Evolutionary conservation across 225 moss, liverwort and hornwort species (phyloP), one percentile per base, ranked within the genome.

Genomic region (Polytrichum commune): DNA sequence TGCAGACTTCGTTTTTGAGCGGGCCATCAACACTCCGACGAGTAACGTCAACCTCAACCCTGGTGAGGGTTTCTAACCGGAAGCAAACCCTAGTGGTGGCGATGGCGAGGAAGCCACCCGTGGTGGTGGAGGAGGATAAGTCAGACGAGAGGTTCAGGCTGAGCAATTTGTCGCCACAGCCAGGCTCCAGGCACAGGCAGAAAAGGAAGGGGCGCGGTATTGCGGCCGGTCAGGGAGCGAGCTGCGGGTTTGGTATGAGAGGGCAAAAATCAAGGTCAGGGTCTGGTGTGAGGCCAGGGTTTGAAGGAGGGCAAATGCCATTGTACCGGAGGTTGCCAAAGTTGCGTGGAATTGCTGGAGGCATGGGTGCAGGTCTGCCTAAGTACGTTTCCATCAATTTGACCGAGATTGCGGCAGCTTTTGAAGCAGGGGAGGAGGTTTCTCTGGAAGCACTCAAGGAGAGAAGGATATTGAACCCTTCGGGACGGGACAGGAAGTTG

Each of bases 181-280:
- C 89, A 0, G 95, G 98, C 27, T 95, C 91, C 8, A 80, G 91
- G 70, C 91, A 98, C 81, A 87, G 93, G 77, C 88, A 93, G 82
- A 98, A 95, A 83, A 77, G 93, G 25, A 95, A 95, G 81, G 95
- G 98, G 65, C 88, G 98, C 61, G 95, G 95, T 83, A 98, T 98
- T 26, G 92, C 95, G 9, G 95, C 93, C 4, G 90, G 95, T 25
- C 93, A 98, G 80, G 93, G 95, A 1, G 95, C 93, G 16, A 98
- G 93, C 62, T 98, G 94, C 56, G 97, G 91, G 19, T 98, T 94
- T 8, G 98, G 95, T 56, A 98, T 98, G 91, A 86, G 87, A 28
- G 93, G 98, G 8, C 95, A 98, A 61, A 93, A 95, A 62, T 98
- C 95, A 29, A 80, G 95, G 84, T 98, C 93, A 8, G 93, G 95